These are phyloP conservation scores for Elymus sibiricus DNA, from an alignment of 176 grass and related monocot genomes.

Conservation along the genomic window DNA sequence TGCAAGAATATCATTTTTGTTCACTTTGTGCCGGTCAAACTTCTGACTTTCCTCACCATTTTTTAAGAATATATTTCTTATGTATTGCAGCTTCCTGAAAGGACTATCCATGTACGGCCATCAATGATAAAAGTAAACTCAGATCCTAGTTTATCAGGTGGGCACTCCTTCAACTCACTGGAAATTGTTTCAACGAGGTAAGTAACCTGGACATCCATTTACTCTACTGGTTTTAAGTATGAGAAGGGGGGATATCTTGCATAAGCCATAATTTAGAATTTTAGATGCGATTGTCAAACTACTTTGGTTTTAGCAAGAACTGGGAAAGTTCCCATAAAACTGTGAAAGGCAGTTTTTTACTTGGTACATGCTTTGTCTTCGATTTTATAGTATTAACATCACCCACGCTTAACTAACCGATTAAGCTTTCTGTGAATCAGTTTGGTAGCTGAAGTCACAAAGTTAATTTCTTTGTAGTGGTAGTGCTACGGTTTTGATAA, in stretches of 20 bases:
- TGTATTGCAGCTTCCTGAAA: conserved; percentile 51
- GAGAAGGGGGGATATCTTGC: neutral
- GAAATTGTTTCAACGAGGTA: conserved; percentile 70
- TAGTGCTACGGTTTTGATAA: neutral
- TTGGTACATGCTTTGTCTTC: neutral
- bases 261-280: neutral
- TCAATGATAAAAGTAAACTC: conserved; percentile 64
- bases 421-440: neutral
- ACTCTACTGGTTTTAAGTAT: neutral
- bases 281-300: neutral
- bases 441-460: neutral
- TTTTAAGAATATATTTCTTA: neutral
- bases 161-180: conserved; percentile 46
- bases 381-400: neutral
- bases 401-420: neutral
- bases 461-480: neutral
- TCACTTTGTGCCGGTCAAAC: neutral
- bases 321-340: neutral
- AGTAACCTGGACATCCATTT: neutral
- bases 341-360: neutral
- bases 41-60: neutral
- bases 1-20: neutral
- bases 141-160: conserved; percentile 31
- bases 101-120: conserved; percentile 46
- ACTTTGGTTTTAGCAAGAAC: neutral